A percentile compares a stretch with the other conserved stretches of the same genome.
These are phyloP conservation scores for Carex littledalei DNA, from an alignment of 176 grass and related monocot species.

Conservation along the genomic window DNA sequence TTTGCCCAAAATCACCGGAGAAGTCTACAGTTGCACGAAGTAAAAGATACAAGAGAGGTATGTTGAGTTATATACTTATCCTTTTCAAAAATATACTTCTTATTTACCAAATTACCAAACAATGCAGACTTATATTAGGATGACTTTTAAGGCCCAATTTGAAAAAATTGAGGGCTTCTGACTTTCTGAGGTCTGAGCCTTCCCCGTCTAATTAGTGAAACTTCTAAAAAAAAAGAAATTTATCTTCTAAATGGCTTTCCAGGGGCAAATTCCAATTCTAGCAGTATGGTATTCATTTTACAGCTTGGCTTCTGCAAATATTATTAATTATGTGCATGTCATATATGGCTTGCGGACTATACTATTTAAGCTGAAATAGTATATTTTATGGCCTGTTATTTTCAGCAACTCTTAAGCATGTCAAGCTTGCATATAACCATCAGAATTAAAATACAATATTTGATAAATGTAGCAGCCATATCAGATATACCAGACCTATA, in stretches of 20 bases:
- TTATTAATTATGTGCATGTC: background rate
- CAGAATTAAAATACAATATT: background rate
- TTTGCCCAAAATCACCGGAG: constrained; percentile 82
- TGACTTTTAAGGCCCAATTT: background rate
- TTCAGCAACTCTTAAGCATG: background rate
- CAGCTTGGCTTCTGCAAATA: background rate
- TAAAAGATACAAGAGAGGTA: constrained; percentile 75
- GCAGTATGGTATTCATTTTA: background rate
- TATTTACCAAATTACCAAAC: background rate
- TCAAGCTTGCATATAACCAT: background rate
- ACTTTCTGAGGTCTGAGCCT: background rate
- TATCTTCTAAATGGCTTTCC: background rate
- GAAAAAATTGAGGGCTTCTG: background rate
- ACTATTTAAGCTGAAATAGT: background rate
- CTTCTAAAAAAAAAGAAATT: background rate
- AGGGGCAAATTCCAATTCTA: background rate
- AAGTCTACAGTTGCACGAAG: constrained; percentile 54
- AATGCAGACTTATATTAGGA: background rate
- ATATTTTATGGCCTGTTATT: background rate
- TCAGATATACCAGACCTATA: background rate
- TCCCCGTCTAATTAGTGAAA: background rate
- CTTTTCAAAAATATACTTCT: background rate
- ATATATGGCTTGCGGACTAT: background rate
- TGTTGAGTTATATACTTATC: background rate
- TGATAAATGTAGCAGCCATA: background rate